Conservation (phyloP, 352 stramenopile species). For the Pythium insidiosum region DNA sequence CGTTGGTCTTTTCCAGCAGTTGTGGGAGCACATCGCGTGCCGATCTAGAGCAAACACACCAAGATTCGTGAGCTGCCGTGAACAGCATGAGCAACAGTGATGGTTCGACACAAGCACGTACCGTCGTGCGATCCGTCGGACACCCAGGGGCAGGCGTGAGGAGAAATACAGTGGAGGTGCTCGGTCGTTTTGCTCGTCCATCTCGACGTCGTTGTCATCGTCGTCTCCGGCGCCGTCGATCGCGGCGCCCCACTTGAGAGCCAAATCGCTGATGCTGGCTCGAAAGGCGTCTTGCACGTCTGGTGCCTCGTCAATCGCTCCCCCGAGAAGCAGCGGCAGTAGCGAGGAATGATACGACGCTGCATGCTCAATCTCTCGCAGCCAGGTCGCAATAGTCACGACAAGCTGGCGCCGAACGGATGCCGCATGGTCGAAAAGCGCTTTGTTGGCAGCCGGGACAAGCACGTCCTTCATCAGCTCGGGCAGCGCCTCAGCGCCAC, state of each 20-base stretch:
- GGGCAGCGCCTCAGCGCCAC: conserved; percentile 45
- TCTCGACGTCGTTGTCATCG: conserved; percentile 20
- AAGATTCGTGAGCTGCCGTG: no score
- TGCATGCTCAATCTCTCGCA: conserved; percentile 39
- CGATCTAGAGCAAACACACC: conserved; percentile 17
- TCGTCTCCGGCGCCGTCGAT: no score
- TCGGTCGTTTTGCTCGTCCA: conserved; percentile 19
- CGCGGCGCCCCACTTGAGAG: conserved; percentile 29
- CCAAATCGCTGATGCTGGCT: conserved; percentile 36
- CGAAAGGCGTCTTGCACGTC: conserved; percentile 36
- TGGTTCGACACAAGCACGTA: conserved; percentile 2
- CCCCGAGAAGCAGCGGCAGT: conserved; percentile 61
- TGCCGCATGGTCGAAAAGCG: conserved; percentile 60
- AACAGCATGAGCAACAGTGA: background rate
- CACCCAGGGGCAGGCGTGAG: conserved; percentile 31
- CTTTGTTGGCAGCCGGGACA: conserved; percentile 50
- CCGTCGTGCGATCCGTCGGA: conserved; percentile 33
- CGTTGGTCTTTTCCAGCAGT: conserved; percentile 60
- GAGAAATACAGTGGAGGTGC: conserved; percentile 41
- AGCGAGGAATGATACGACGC: conserved; percentile 55
- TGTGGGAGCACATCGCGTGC: conserved; percentile 34
- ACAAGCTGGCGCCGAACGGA: conserved; percentile 69
- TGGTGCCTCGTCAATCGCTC: conserved; percentile 57
- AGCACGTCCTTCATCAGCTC: conserved; percentile 77
- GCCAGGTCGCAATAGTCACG: conserved; percentile 48